Evolutionary conservation across 1,284 basidiomycete genomes (phyloP), one percentile per base, ranked within the genome.

Genomic region (Meripilus lineatus): DNA sequence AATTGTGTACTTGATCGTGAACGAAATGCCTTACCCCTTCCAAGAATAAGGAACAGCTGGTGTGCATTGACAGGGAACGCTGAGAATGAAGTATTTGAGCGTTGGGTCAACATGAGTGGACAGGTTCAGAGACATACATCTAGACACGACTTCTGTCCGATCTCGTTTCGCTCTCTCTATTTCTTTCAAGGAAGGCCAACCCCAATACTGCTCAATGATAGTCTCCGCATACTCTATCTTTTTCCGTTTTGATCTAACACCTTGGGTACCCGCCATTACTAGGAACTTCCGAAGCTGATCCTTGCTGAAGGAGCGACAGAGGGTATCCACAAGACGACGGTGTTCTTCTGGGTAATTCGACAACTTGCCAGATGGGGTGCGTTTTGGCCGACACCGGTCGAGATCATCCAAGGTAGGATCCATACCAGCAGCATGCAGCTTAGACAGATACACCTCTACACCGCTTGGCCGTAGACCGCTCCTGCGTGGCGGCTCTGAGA

Each of bases 1-100:
- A 21, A 21, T 30, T 44, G 17, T 38, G 53, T 33, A 50, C 37
- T 22, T 35, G 34, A 42, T 24, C 24, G 22, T n/a, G 6, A 37
- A 30, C 20, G 5, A 39, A 37, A 33, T 21, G n/a, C 60, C 66
- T 34, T 38, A 84, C 85, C 81, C 72, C 74, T 80, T 32, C 87
- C 86, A 48, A 89, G 69, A 22, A 89, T 69, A 30, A 88, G 56
- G 58, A 89, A 87, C 3, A 87, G 68, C 50, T 86, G 72, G 44
- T 69, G 71, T 2, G 77, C 70, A 20, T 68, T 71, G 35, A 89
- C 61, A 26, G 70, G 63, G 51, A 84, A 75, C 3, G 61, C 87
- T 89, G 51, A 40, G 18, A 38, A 21, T 1, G 10, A 36, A 22
- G 15, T 40, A 26, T 13, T 4, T 24, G 8, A 38, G 20, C 24